Conservation (phyloP, 2,329 filamentous ascomycete genomes). For the Fusarium verticillioides region DNA sequence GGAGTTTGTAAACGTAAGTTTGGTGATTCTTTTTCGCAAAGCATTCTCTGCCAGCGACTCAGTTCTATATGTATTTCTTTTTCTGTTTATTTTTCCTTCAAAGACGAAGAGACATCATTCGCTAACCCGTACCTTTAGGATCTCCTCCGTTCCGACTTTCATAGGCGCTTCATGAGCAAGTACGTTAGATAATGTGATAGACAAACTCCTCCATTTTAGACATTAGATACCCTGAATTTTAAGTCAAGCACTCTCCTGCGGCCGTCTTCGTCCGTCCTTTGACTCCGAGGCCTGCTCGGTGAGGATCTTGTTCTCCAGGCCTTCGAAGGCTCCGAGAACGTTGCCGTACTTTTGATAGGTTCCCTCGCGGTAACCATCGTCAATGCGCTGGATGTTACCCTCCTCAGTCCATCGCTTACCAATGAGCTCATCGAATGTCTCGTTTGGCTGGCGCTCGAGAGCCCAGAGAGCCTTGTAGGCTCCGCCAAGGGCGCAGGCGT, state of each 20-base stretch:
- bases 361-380: conserved; percentile 79
- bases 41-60: background rate
- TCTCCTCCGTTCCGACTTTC: conserved; percentile 92
- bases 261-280: conserved; percentile 10
- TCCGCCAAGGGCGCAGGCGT: conserved; percentile 92
- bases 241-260: conserved; percentile 27
- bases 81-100: background rate
- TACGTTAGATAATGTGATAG: conserved; percentile 63
- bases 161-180: conserved; percentile 93
- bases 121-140: conserved; percentile 64
- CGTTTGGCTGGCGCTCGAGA: conserved; percentile 71
- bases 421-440: conserved; percentile 91
- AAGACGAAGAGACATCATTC: background rate
- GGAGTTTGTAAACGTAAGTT: conserved; percentile 93
- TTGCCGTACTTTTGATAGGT: conserved; percentile 82
- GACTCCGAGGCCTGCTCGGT: conserved; percentile 44
- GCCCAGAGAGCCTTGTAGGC: conserved; percentile 98
- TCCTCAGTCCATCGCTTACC: conserved; percentile 86
- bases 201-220: conserved; percentile 33
- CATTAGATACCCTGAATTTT: conserved; percentile 44
- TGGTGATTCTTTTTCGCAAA: conserved; percentile 1
- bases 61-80: background rate
- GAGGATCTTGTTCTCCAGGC: conserved; percentile 77
- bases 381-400: conserved; percentile 83
- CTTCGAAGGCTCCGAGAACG: conserved; percentile 79